Evolutionary conservation across 2,329 filamentous ascomycete genomes (phyloP).

Genomic region (Xylariaceae sp.): DNA sequence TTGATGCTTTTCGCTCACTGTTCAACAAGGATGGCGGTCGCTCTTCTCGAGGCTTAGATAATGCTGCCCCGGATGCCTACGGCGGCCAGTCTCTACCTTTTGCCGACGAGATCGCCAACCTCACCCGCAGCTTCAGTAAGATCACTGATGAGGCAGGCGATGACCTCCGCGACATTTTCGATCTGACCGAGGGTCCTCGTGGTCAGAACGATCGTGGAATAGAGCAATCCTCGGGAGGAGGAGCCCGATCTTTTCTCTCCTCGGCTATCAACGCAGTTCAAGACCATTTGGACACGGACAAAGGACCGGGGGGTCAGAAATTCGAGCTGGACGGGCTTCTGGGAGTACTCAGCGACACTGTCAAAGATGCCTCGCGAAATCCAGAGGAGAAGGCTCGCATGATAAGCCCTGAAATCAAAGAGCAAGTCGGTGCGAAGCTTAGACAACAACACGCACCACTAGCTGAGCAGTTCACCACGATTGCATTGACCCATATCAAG

Average conservation of each 20-base stretch:
- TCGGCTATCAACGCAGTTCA: conserved; percentile 38
- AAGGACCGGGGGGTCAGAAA: conserved; percentile 24
- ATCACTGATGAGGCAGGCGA: conserved; percentile 37
- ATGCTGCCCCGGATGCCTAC: conserved; percentile 35
- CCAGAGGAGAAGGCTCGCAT: conserved; percentile 41
- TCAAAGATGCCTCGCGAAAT: conserved; percentile 40
- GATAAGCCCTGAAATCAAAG: conserved; percentile 44
- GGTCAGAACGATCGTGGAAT: conserved; percentile 7
- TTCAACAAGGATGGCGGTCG: conserved; percentile 32
- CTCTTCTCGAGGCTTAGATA: conserved; percentile 21
- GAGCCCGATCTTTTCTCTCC: conserved; percentile 32
- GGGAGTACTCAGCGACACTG: conserved; percentile 36
- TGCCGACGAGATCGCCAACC: conserved; percentile 39
- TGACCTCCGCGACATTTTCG: conserved; percentile 40
- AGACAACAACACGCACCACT: conserved; percentile 38
- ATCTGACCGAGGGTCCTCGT: conserved; percentile 33
- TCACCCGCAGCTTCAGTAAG: conserved; percentile 36
- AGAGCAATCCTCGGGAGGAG: conserved; percentile 4
- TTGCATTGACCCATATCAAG: conserved; percentile 44
- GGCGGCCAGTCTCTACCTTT: conserved; percentile 38
- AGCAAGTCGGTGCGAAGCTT: conserved; percentile 36
- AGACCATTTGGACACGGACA: conserved; percentile 33
- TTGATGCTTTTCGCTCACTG: conserved; percentile 40
- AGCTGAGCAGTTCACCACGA: conserved; percentile 41
- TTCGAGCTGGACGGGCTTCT: conserved; percentile 40